Percentiles rank a stretch among this genome's conserved stretches.
These are phyloP conservation scores for Phytophthora aleatoria DNA, from an alignment of 352 stramenopile genomes.

Conservation along the genomic window DNA sequence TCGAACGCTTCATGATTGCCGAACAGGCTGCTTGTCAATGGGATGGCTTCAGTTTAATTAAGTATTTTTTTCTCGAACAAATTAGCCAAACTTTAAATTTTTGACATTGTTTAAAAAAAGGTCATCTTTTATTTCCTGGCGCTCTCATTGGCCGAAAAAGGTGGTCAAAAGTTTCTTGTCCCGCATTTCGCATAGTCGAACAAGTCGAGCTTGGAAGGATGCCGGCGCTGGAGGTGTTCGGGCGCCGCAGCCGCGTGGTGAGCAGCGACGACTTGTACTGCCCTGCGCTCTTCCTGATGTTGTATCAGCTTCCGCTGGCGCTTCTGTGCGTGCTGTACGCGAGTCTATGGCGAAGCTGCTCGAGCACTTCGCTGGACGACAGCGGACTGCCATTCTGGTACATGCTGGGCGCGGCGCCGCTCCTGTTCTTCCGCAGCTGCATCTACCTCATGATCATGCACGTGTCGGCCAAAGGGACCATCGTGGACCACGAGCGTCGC, in stretches of 20 bases:
- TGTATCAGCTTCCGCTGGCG: conserved; percentile 78
- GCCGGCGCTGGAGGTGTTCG: conserved; percentile 86
- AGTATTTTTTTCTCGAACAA: no score
- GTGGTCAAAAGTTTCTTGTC: conserved; percentile 10
- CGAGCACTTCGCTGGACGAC: conserved; percentile 61
- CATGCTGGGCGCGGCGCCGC: conserved; percentile 60
- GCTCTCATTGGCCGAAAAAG: conserved; percentile 1
- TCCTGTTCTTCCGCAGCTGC: conserved; percentile 81
- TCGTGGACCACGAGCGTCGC: conserved; percentile 86
- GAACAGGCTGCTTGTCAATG: no score
- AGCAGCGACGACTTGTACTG: conserved; percentile 88
- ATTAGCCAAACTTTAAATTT: no score
- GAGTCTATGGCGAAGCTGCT: conserved; percentile 66
- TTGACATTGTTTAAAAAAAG: neutral
- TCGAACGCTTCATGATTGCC: no score
- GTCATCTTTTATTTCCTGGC: neutral
- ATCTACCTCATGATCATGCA: conserved; percentile 89
- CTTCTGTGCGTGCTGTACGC: conserved; percentile 69
- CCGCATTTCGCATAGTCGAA: conserved; percentile 27
- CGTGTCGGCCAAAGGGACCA: conserved; percentile 83
- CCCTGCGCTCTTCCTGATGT: conserved; percentile 74
- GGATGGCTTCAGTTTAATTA: no score
- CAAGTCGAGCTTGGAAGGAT: conserved; percentile 25
- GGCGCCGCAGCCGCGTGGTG: conserved; percentile 79
- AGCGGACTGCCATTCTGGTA: conserved; percentile 83